Conservation (phyloP, 2,329 filamentous ascomycete species). For the Dryadomyces quercivorus region DNA sequence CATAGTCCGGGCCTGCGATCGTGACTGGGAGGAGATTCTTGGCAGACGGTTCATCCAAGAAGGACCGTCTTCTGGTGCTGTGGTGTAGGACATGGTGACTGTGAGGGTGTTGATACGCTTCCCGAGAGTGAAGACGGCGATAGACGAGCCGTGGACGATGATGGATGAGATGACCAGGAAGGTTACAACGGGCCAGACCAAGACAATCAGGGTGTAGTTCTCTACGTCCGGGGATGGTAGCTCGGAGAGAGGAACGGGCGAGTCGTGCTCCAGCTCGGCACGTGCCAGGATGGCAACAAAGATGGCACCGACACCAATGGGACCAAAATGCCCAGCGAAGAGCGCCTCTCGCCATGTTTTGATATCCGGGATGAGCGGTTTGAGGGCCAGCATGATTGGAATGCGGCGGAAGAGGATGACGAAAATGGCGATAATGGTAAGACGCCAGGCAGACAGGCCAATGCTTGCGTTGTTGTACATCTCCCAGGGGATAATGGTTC, state of each 20-base stretch:
- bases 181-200: slow-evolving; percentile 92
- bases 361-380: slow-evolving; percentile 88
- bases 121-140: slow-evolving; percentile 93
- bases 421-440: slow-evolving; percentile 87
- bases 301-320: slow-evolving; percentile 92
- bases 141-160: slow-evolving; percentile 90
- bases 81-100: slow-evolving; percentile 91
- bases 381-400: slow-evolving; percentile 82
- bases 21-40: slow-evolving; percentile 50
- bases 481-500: slow-evolving; percentile 93
- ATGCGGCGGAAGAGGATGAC: slow-evolving; percentile 94
- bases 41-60: slow-evolving; percentile 94
- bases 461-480: slow-evolving; percentile 67
- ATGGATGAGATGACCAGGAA: slow-evolving; percentile 94
- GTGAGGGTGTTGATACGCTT: slow-evolving; percentile 97
- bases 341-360: slow-evolving; percentile 97
- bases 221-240: slow-evolving; percentile 42
- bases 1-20: slow-evolving; percentile 75
- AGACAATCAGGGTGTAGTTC: slow-evolving; percentile 58
- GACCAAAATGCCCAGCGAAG: slow-evolving; percentile 94
- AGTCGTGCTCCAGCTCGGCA: slow-evolving; percentile 72
- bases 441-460: slow-evolving; percentile 73
- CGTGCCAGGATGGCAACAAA: slow-evolving; percentile 88
- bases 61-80: slow-evolving; percentile 75
- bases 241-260: slow-evolving; percentile 59